Evolutionary conservation across 2,329 filamentous ascomycete genomes (phyloP).

Genomic region (Chalaropsis thielavioides): DNA sequence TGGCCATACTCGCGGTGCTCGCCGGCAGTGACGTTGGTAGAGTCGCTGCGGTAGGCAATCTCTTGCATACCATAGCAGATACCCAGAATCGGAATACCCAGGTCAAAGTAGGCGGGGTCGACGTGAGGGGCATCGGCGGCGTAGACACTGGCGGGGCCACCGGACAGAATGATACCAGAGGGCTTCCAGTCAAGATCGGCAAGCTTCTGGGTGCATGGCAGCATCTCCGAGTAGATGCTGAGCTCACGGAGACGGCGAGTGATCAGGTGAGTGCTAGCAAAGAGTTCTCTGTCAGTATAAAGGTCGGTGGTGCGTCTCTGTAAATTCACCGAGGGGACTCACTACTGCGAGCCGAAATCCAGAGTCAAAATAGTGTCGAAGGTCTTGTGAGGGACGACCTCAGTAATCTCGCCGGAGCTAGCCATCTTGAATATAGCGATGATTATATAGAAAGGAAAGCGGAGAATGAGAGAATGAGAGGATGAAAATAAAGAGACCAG

Average conservation of each 20-base stretch:
- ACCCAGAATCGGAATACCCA: slow-evolving; percentile 39
- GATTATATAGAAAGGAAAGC: neutral
- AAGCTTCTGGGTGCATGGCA: slow-evolving; percentile 73
- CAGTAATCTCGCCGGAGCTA: slow-evolving; percentile 9
- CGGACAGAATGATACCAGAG: slow-evolving; percentile 56
- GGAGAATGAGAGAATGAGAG: neutral
- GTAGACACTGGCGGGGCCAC: slow-evolving; percentile 59
- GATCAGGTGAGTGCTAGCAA: slow-evolving; percentile 59
- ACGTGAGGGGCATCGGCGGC: slow-evolving; percentile 59
- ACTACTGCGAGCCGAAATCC: slow-evolving; percentile 43
- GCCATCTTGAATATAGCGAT: slow-evolving; percentile 7
- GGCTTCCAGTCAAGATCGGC: slow-evolving; percentile 64
- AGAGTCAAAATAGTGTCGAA: slow-evolving; percentile 52
- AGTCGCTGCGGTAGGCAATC: slow-evolving; percentile 52
- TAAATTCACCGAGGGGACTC: neutral
- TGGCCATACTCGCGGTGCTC: slow-evolving; percentile 48
- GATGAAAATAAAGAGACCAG: neutral
- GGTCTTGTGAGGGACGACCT: slow-evolving; percentile 25
- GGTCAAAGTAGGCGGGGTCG: slow-evolving; percentile 67
- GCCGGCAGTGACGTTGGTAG: slow-evolving; percentile 40
- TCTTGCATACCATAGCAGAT: slow-evolving; percentile 51
- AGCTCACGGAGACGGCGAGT: slow-evolving; percentile 60
- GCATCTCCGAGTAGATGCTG: slow-evolving; percentile 75
- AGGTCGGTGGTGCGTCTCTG: neutral
- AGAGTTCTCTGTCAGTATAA: neutral